A percentile compares a stretch with the other conserved stretches of the same genome.
phyloP scores from a whole-genome alignment of 1,139 yeast genomes.

The Scheffersomyces insectosa region DNA sequence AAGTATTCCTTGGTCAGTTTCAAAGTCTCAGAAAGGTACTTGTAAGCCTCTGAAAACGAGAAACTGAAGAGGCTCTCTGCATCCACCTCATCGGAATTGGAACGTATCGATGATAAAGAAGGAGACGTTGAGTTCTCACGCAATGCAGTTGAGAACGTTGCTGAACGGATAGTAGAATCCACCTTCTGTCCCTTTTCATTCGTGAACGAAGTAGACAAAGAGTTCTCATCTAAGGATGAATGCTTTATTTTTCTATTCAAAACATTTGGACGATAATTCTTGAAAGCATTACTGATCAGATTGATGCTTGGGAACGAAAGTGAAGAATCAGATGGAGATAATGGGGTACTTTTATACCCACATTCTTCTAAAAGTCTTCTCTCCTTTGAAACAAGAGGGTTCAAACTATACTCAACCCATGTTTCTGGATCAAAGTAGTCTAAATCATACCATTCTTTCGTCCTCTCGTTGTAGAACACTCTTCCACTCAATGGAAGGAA shows the following conservation, averaged over 20 bases:
- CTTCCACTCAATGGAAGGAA: constrained; percentile 77
- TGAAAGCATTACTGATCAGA: constrained; percentile 21
- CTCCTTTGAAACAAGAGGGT: constrained; percentile 66
- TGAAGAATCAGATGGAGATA: constrained; percentile 4
- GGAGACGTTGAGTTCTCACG: not conserved
- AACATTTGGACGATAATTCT: constrained; percentile 21
- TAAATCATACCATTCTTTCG: constrained; percentile 58
- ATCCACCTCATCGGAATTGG: constrained; percentile 7
- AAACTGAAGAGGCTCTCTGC: constrained; percentile 16
- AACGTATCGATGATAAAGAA: not conserved
- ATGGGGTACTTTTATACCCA: constrained; percentile 3
- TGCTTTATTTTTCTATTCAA: constrained; percentile 10
- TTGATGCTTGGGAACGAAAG: constrained; percentile 23
- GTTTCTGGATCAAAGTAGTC: constrained; percentile 79
- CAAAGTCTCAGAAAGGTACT: constrained; percentile 64
- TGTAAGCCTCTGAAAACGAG: constrained; percentile 62
- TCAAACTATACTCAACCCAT: constrained; percentile 76
- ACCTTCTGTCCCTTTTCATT: too few relatives aligned
- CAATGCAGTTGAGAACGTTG: not conserved
- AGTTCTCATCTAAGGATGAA: not conserved
- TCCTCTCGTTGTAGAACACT: constrained; percentile 63
- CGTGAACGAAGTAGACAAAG: too few relatives aligned
- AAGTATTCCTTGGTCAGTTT: constrained; percentile 59
- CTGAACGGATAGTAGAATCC: constrained; percentile 2
- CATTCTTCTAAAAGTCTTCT: constrained; percentile 21